phyloP scores from a whole-genome alignment of 2,329 filamentous ascomycete genomes.

The Torrubiella hemipterigena region DNA sequence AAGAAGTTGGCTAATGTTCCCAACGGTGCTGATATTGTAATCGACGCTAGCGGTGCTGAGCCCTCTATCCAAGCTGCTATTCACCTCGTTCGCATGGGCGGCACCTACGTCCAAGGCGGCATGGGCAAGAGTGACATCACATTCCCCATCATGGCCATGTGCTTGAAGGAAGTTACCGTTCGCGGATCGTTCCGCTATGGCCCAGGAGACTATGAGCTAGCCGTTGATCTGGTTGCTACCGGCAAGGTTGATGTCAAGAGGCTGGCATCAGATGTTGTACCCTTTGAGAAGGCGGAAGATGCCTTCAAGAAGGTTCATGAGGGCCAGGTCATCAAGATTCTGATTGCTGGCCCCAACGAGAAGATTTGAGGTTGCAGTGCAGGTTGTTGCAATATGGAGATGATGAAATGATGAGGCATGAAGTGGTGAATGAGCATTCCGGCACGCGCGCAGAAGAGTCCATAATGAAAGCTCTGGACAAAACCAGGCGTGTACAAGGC shows the following conservation, averaged over 20 bases:
- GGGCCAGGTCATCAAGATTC: slow-evolving; percentile 63
- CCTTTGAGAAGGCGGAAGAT: slow-evolving; percentile 70
- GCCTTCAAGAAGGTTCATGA: slow-evolving; percentile 80
- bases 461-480: no score
- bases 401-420: no score
- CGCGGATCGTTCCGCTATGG: slow-evolving; percentile 87
- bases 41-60: slow-evolving; percentile 72
- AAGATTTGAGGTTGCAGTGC: no score
- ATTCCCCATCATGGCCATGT: slow-evolving; percentile 86
- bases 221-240: slow-evolving; percentile 61
- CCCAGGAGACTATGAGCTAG: slow-evolving; percentile 75
- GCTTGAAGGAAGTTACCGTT: slow-evolving; percentile 77
- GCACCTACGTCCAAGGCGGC: slow-evolving; percentile 73
- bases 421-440: no score
- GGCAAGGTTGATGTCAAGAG: slow-evolving; percentile 72
- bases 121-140: slow-evolving; percentile 83
- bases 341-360: slow-evolving; percentile 57
- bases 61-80: slow-evolving; percentile 65
- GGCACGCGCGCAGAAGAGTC: no score
- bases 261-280: slow-evolving; percentile 65
- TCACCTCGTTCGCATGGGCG: slow-evolving; percentile 58
- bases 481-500: no score
- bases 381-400: no score
- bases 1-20: slow-evolving; percentile 51
- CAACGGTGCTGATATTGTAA: slow-evolving; percentile 61